Percentiles rank a stretch among this genome's conserved stretches.
Conservation (phyloP, 768 basidiomycete species). For the Macrolepiota fuliginosa region DNA sequence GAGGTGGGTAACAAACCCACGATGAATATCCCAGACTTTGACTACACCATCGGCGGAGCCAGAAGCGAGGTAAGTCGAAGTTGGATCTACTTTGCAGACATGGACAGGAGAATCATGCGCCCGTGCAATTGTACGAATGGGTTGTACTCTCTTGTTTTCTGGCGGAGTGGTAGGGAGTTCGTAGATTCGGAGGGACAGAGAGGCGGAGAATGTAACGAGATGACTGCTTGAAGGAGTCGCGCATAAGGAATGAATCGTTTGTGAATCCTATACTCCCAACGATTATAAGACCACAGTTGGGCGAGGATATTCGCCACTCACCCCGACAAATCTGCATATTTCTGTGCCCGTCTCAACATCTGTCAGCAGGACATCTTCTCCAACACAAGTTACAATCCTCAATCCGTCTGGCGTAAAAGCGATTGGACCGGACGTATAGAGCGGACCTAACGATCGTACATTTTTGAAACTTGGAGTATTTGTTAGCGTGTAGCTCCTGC, state of each 20-base stretch:
- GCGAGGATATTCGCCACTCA: constrained; percentile 37
- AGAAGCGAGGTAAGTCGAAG: constrained; percentile 88
- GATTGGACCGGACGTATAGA: constrained; percentile 89
- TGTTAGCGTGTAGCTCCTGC: neutral
- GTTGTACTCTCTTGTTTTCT: constrained; percentile 53
- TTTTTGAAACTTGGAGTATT: constrained; percentile 69
- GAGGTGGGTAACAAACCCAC: constrained; percentile 89
- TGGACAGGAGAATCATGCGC: constrained; percentile 96
- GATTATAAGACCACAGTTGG: neutral
- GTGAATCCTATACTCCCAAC: constrained; percentile 61
- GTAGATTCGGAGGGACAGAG: constrained; percentile 80
- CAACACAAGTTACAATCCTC: constrained; percentile 82
- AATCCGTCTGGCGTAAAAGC: constrained; percentile 75
- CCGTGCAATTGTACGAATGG: constrained; percentile 71
- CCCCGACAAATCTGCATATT: constrained; percentile 81
- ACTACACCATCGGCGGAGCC: constrained; percentile 96
- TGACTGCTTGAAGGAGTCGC: constrained; percentile 73
- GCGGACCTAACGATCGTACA: constrained; percentile 64
- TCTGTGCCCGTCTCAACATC: constrained; percentile 71
- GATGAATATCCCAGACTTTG: constrained; percentile 91
- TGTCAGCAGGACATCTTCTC: constrained; percentile 82
- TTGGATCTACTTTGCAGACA: constrained; percentile 80
- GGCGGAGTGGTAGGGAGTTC: constrained; percentile 58
- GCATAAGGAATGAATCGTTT: constrained; percentile 80
- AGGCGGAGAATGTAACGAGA: constrained; percentile 78